Evolutionary conservation across 495 filamentous ascomycete genomes (phyloP), one percentile per base, ranked within the genome.

Genomic region (Hypomontagnella monticulosa): DNA sequence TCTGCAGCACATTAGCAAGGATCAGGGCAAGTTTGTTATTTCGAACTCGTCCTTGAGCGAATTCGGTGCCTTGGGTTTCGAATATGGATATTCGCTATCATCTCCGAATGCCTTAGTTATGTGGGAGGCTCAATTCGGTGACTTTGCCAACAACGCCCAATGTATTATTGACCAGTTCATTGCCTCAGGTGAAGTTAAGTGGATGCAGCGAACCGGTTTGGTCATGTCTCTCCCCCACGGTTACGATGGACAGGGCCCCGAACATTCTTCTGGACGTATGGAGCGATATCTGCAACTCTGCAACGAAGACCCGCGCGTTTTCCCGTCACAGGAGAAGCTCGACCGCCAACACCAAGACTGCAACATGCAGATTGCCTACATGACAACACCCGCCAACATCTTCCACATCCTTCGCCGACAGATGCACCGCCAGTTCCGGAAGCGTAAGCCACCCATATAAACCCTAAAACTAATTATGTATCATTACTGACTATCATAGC

Each of bases 51-150:
- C 94, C 7, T 83, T 99, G 65, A 95, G 91, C 76, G 95, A 99
- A 80, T 99, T 90, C 72, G 95, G 95, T 73, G 89, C 85, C 70
- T 91, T 99, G 67, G 95, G 95, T 59, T 99, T 99, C 75, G 95
- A 99, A 77, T 99, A 99, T 72, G 95, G 95, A 70, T 99, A 99
- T 82, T 98, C 96, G 7, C 79, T 99, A 44, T 96, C 92, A 55
- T 97, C 96, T 42, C 95, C 95, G 37, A 94, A 97, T 75, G 95
- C 94, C 38, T 86, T 99, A 27, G 93, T 98, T 61, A 93, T 99
- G 86, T 99, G 95, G 95, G 95, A 99, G 79, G 95, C 95, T 32
- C 95, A 99, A 80, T 99, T 99, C 76, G 95, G 95, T 81, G 95
- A 99, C 79, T 99, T 99, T 67, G 95, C 93, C 82, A 99, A 99